phyloP scores from a whole-genome alignment of 768 basidiomycete genomes.

The Termitomyces sp. region DNA sequence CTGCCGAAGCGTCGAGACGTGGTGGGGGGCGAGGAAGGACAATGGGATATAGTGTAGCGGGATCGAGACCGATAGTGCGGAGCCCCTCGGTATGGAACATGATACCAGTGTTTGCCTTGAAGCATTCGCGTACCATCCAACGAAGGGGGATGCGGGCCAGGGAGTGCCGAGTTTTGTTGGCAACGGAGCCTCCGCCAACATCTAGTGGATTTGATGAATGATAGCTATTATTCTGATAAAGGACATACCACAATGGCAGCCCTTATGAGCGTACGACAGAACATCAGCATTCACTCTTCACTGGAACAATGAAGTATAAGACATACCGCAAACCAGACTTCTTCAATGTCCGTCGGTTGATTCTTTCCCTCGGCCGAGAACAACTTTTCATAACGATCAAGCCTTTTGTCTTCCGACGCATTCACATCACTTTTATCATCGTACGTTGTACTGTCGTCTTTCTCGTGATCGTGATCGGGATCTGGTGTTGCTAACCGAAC shows the following conservation, averaged over 20 bases:
- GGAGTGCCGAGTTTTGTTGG: slow-evolving; percentile 31
- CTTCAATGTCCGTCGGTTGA: slow-evolving; percentile 37
- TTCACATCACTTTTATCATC: not conserved
- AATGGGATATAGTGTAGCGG: slow-evolving; percentile 28
- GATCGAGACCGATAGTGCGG: slow-evolving; percentile 37
- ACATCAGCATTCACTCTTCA: not conserved
- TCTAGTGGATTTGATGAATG: slow-evolving; percentile 22
- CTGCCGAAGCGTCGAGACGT: slow-evolving; percentile 11
- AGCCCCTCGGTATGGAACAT: slow-evolving; percentile 49
- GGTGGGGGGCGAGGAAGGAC: slow-evolving; percentile 28
- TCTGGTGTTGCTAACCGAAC: not conserved
- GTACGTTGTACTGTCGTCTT: not conserved
- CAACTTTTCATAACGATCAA: slow-evolving; percentile 25
- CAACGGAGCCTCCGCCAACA: slow-evolving; percentile 53
- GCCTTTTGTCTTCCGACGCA: slow-evolving; percentile 14
- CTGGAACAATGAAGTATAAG: not conserved
- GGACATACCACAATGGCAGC: slow-evolving; percentile 38
- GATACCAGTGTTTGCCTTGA: slow-evolving; percentile 51
- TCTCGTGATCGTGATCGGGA: not conserved
- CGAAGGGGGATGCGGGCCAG: slow-evolving; percentile 51
- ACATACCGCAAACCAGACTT: slow-evolving; percentile 63
- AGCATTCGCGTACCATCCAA: slow-evolving; percentile 71
- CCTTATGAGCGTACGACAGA: slow-evolving; percentile 17
- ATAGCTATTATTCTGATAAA: not conserved
- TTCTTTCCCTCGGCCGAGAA: slow-evolving; percentile 19